Conservation (phyloP, 2,329 filamentous ascomycete genomes). For the Zalaria obscura region DNA sequence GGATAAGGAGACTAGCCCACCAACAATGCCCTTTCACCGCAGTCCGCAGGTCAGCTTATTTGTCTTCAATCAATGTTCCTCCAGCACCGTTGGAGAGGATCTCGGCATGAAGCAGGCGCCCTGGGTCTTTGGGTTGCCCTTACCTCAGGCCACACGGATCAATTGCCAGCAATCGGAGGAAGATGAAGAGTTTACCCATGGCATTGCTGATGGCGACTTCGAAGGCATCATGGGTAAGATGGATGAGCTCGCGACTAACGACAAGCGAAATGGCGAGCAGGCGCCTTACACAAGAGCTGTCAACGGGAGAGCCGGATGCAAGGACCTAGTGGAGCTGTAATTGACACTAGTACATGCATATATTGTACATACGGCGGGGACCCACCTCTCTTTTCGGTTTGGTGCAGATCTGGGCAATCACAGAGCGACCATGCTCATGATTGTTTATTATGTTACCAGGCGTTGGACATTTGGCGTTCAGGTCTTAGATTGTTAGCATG, state of each 20-base stretch:
- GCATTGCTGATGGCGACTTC: conserved; percentile 6
- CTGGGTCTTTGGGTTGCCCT: conserved; percentile 3
- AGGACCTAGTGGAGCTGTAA: background rate
- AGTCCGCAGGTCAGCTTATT: conserved; percentile 72
- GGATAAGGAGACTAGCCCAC: conserved; percentile 77
- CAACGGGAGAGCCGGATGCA: background rate
- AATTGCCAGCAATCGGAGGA: conserved; percentile 1
- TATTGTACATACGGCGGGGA: too few relatives aligned
- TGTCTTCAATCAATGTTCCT: conserved; percentile 36
- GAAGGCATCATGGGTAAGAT: conserved; percentile 7
- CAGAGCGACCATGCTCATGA: too few relatives aligned
- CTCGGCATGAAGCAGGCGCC: conserved; percentile 8
- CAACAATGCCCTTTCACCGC: conserved; percentile 92
- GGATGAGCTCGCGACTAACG: conserved; percentile 2
- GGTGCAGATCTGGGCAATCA: too few relatives aligned
- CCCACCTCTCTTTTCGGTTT: too few relatives aligned
- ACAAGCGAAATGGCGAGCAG: background rate
- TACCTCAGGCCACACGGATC: conserved; percentile 1
- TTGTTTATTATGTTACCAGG: too few relatives aligned
- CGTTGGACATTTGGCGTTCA: too few relatives aligned
- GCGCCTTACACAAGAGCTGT: background rate
- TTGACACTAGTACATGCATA: background rate
- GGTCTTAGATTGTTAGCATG: too few relatives aligned
- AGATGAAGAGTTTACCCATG: conserved; percentile 1
- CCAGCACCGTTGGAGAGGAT: conserved; percentile 9